These are phyloP conservation scores for Solanum chacoense DNA, from an alignment of 305 asterid species.

Conservation along the genomic window DNA sequence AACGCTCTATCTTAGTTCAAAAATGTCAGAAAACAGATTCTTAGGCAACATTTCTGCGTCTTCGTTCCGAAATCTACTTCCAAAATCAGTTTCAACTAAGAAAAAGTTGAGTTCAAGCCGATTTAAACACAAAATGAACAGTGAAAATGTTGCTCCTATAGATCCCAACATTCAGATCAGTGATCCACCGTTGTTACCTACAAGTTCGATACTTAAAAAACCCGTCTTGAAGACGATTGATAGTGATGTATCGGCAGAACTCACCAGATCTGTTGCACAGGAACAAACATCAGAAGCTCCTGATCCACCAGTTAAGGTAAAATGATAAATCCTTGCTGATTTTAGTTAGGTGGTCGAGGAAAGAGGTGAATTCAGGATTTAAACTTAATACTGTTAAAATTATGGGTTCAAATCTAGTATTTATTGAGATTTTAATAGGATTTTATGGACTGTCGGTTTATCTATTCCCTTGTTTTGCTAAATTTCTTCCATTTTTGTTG, in stretches of 20 bases:
- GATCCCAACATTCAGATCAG: slow-evolving; percentile 57
- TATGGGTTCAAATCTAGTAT: background rate
- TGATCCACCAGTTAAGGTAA: slow-evolving; percentile 75
- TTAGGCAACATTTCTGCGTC: slow-evolving; percentile 59
- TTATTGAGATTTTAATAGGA: background rate
- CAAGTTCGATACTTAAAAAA: slow-evolving; percentile 36
- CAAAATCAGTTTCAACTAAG: slow-evolving; percentile 36
- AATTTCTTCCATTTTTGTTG: background rate
- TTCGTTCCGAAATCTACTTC: slow-evolving; percentile 47
- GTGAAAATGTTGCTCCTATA: slow-evolving; percentile 58
- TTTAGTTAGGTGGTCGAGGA: background rate
- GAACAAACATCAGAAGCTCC: slow-evolving; percentile 15
- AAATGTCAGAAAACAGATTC: slow-evolving; percentile 49
- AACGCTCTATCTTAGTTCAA: background rate
- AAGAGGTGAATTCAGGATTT: background rate
- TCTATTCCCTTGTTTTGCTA: background rate
- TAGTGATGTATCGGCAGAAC: slow-evolving; percentile 9
- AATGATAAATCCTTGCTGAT: background rate
- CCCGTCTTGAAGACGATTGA: slow-evolving; percentile 17
- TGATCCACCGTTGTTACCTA: slow-evolving; percentile 50
- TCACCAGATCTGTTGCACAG: slow-evolving; percentile 17
- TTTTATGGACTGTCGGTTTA: background rate
- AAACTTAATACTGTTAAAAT: background rate
- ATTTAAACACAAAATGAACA: slow-evolving; percentile 27
- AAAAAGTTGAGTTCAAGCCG: slow-evolving; percentile 32